These are phyloP conservation scores for Eucalyptus pauciflora DNA, from an alignment of 345 rosid species.

Conservation along the genomic window DNA sequence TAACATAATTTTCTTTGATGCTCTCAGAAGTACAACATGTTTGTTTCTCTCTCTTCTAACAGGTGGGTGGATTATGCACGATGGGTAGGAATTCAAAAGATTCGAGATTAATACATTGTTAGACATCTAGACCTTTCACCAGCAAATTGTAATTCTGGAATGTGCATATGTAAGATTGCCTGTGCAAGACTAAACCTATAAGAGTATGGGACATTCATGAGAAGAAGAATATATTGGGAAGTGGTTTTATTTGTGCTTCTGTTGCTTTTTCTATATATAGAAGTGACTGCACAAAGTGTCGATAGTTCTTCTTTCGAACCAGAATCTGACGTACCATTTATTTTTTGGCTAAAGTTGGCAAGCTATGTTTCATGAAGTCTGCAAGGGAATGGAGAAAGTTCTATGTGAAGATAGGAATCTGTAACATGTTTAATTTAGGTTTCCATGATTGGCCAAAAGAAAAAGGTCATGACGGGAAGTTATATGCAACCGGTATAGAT, in stretches of 20 bases:
- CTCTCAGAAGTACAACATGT: neutral
- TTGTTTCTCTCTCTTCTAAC: neutral
- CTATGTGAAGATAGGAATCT: neutral
- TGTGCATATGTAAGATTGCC: neutral
- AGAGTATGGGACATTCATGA: neutral
- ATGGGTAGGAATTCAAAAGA: constrained; percentile 76
- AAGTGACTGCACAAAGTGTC: neutral
- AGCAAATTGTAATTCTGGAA: neutral
- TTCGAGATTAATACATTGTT: neutral
- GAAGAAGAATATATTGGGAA: neutral
- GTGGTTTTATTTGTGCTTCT: neutral
- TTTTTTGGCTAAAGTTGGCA: neutral
- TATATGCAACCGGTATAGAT: neutral
- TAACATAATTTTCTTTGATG: neutral
- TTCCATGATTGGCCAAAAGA: neutral
- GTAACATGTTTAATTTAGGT: neutral
- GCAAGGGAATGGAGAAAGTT: neutral
- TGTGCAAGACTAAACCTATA: neutral
- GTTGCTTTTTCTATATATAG: neutral
- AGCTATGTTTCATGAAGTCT: neutral
- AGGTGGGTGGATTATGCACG: constrained; percentile 99
- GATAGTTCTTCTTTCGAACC: neutral
- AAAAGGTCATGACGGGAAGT: neutral
- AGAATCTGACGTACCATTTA: neutral
- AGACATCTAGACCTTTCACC: neutral